Evolutionary conservation across 1,139 yeast species (phyloP).

Genomic region (Candida sp.): DNA sequence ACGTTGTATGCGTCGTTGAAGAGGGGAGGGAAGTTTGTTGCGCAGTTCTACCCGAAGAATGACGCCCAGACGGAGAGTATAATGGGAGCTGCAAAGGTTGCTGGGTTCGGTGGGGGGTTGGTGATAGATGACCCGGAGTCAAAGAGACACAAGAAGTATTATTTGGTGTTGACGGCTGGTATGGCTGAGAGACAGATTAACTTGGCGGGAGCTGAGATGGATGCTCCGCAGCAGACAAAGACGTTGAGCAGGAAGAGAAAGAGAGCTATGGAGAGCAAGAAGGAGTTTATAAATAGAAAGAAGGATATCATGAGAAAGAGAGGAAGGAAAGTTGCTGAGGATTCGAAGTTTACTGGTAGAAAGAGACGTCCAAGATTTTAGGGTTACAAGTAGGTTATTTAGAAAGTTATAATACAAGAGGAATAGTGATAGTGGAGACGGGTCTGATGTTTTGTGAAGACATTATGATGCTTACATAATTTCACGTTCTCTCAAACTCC

Average conservation of each 20-base stretch:
- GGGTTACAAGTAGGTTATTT: background rate
- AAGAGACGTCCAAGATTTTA: slow-evolving; percentile 87
- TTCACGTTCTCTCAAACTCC: background rate
- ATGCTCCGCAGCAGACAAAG: slow-evolving; percentile 51
- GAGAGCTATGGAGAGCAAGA: slow-evolving; percentile 71
- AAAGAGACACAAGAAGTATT: slow-evolving; percentile 88
- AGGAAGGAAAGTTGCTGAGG: slow-evolving; percentile 88
- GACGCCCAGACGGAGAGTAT: slow-evolving; percentile 84
- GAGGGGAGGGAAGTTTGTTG: slow-evolving; percentile 97
- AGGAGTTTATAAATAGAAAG: slow-evolving; percentile 87
- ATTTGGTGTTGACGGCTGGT: slow-evolving; percentile 91
- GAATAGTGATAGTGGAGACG: too few species aligned
- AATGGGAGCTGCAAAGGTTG: slow-evolving; percentile 83
- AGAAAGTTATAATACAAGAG: too few species aligned
- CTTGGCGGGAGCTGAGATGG: slow-evolving; percentile 82
- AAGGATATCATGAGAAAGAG: slow-evolving; percentile 92
- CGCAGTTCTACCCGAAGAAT: slow-evolving; percentile 95
- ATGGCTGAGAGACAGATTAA: slow-evolving; percentile 70
- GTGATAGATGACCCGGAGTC: slow-evolving; percentile 94
- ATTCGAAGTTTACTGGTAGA: slow-evolving; percentile 93
- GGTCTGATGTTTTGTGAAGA: background rate
- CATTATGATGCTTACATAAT: background rate
- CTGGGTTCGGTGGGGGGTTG: slow-evolving; percentile 97
- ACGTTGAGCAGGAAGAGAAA: slow-evolving; percentile 48
- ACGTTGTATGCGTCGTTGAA: slow-evolving; percentile 84